Evolutionary conservation across 164 flowering plant genomes (phyloP).

Genomic region (Umbilicus rupestris): DNA sequence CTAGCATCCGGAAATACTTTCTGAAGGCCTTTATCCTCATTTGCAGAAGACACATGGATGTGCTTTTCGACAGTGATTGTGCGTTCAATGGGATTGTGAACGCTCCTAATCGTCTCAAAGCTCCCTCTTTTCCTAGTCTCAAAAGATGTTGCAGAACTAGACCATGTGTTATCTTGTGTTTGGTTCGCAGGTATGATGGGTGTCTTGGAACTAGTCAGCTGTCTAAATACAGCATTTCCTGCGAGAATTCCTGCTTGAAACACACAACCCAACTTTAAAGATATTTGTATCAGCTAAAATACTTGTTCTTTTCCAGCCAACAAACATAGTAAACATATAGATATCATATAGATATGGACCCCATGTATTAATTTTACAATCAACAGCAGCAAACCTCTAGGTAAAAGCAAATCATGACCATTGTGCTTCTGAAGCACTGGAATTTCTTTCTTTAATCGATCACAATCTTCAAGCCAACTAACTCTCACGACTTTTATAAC

Average conservation of each 20-base stretch:
- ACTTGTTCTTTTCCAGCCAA: not conserved
- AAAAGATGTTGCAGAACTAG: slow-evolving; percentile 20
- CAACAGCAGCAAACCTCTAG: slow-evolving; percentile 45
- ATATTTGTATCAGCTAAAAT: not conserved
- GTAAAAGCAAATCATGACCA: slow-evolving; percentile 58
- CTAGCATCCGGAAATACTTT: slow-evolving; percentile 19
- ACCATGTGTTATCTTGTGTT: slow-evolving; percentile 10
- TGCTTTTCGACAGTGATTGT: not conserved
- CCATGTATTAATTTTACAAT: not conserved
- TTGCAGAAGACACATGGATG: slow-evolving; percentile 7
- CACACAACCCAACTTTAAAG: not conserved
- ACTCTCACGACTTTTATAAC: slow-evolving; percentile 56
- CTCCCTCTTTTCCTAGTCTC: slow-evolving; percentile 27
- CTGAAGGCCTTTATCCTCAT: slow-evolving; percentile 19
- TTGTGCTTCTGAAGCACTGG: slow-evolving; percentile 55
- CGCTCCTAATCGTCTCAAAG: slow-evolving; percentile 15
- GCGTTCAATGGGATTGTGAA: slow-evolving; percentile 14
- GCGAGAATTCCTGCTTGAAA: not conserved
- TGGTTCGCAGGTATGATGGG: slow-evolving; percentile 20
- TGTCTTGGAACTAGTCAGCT: slow-evolving; percentile 8
- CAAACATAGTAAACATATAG: not conserved
- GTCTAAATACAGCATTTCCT: not conserved
- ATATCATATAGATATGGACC: not conserved
- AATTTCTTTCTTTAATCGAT: slow-evolving; percentile 61
- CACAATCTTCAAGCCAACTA: slow-evolving; percentile 86